Base-by-base conservation (phyloP, 2,329 filamentous ascomycete genomes). In the Colletotrichum sp. region DNA sequence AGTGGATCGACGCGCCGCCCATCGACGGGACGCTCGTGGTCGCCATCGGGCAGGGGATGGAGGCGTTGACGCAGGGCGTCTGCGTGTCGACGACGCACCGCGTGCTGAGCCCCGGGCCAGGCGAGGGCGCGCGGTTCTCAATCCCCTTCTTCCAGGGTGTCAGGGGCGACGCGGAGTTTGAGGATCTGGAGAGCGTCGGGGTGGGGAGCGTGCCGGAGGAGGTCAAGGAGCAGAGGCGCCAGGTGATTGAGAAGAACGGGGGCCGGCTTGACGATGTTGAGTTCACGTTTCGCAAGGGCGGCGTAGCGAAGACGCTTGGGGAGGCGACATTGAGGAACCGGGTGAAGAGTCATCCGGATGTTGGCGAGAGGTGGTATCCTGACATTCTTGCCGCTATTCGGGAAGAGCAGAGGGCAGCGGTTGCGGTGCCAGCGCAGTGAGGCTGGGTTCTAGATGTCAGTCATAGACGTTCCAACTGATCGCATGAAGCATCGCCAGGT, bases 131-230 rank as follows among this genome's bases (percentile, higher is more conserved):
- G 36, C 88, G 95, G 71, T 96, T 93, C 86, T 94, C 92, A 9
- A 93, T 98, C 64, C 95, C 95, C 0, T 98, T 98, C 85, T 98
- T 98, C 86, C 95, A 97, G 83, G 95, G 95, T 26, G 94, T 98
- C 75, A 92, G 92, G 80, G 92, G 95, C 73, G 94, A 96, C 82
- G 92, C 94, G 0, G 91, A 91, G 21, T 98, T 98, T 82, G 95
- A 95, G 81, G 93, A 94, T 79, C 92, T 97, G 84, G 93, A 91
- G 82, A 84, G 80, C 26, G 87, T 90, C 18, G 90, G 89, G n/a
- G 88, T 90, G n/a, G 90, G 88, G 2, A 77, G 79, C 26, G 89
- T 93, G 13, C 94, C 94, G 0, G 90, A 90, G 32, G 88, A 89
- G 15, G 91, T 96, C 18, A 87, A 88, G 79, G 90, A 87, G 81